Base-by-base conservation (phyloP, 441 rosid genomes). In the Mallotus repandus region DNA sequence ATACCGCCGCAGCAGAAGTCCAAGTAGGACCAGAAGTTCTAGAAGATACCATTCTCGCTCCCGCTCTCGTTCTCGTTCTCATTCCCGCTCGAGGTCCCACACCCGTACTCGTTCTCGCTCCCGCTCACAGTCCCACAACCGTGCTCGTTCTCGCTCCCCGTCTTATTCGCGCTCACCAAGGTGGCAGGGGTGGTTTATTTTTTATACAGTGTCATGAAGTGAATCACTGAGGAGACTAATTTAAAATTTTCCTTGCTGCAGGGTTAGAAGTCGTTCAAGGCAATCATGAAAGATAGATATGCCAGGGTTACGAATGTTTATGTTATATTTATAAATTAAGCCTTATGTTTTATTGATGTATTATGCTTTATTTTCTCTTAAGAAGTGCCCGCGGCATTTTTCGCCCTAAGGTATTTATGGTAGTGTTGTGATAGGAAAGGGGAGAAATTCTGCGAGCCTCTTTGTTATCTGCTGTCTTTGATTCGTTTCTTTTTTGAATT, bases 261-360 rank as follows among this genome's bases (percentile, higher is more conserved):
- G 98, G 88, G 85, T 82, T 74, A 84, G 91, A 78, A 88, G 92
- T 84, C 84, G 84, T 49, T 83, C 97, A 55, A 92, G 88, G 85
- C 81, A 88, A 78, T 90, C 84, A 59, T 67, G 13, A 56, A 56
- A 29, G 32, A 29, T 29, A 68, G 68, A 69, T 58, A 41, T 18
- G 41, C 53, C 32, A 50, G 72, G 14, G 35, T 52, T 8, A 1
- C 3, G 55, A 58, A 54, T 18, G 9, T 54, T 45, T 8, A 54
- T 18, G 9, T 54, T 45, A 18, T 69, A 16, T 63, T 9, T 22
- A 55, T 53, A 61, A 38, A n/a, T 45, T 45, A 45, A 7, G 49
- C 49, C 1, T 10, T 9, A 45, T 7, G 12, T 8, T 45, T 5
- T 45, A 45, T 45, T 45, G 9, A 45, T 45, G 11, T 10, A 7